Evolutionary conservation across 2,329 filamentous ascomycete species (phyloP), one percentile per base, ranked within the genome.

Genomic region (Westerdykella aurantiaca): DNA sequence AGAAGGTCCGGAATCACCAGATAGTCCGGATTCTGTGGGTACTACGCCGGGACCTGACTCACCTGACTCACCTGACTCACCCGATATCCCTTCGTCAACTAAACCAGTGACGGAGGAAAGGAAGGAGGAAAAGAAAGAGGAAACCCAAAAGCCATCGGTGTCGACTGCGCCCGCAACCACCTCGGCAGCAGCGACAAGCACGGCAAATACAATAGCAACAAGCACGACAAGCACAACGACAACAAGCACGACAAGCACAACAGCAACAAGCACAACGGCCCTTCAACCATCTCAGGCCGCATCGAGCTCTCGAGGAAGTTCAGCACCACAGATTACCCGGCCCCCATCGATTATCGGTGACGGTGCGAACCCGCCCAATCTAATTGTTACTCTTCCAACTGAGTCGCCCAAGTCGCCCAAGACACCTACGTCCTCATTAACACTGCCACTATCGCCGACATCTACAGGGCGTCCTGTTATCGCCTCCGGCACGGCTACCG

Each of bases 21-120:
- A 62, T 22, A 59, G 56, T 37, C 58, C 58, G 31, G 48, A 46
- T 12, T 37, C 34, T n/a, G 38, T 43, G 3, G 44, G 21, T 9
- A 29, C 23, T 13, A 40, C 37, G 9, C 41, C 43, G 18, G 41
- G 21, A 6, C 37, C 37, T 9, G 14, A 21, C 7, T 35, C 37
- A 14, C 42, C 45, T 10, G 42, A 47, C 16, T 29, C 39, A 25
- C 2, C 45, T 33, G 16, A 33, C 5, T 3, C n/a, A 17, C 13
- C 22, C 38, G 11, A 17, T 10, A n/a, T 13, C 37, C 22, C 42
- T 7, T 44, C 42, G 11, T 31, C 42, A n/a, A 40, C 38, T 12
- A 37, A 11, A 10, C 18, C 37, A 5, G 31, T 40, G 31, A 14
- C 16, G n/a, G 18, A 29, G 12, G 18, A 35, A 35, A 18, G 17